Evolutionary conservation across 2,329 filamentous ascomycete genomes (phyloP).

Genomic region (Trichoderma polysporum): DNA sequence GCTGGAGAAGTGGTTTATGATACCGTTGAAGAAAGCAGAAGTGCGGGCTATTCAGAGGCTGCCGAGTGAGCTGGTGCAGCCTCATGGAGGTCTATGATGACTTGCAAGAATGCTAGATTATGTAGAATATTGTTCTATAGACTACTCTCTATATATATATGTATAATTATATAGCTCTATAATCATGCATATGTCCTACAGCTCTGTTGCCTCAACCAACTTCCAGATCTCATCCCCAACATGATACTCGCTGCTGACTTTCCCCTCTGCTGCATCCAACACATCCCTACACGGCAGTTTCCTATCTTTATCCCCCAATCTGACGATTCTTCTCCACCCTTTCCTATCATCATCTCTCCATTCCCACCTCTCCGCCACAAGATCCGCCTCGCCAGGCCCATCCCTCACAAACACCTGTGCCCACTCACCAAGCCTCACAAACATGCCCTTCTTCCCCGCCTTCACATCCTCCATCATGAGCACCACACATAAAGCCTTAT

Average conservation of each 20-base stretch:
- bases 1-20: slow-evolving; percentile 50
- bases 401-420: slow-evolving; percentile 56
- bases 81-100: not conserved
- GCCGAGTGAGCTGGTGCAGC: slow-evolving; percentile 25
- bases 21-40: slow-evolving; percentile 48
- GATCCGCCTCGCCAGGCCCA: slow-evolving; percentile 31
- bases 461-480: slow-evolving; percentile 39
- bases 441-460: slow-evolving; percentile 44
- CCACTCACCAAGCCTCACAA: slow-evolving; percentile 53
- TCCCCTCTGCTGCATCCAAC: not conserved
- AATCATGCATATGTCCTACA: slow-evolving; percentile 19
- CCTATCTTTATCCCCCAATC: slow-evolving; percentile 36
- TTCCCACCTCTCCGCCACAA: slow-evolving; percentile 57
- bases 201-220: slow-evolving; percentile 21
- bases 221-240: slow-evolving; percentile 19
- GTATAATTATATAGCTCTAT: not conserved
- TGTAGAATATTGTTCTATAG: too few relatives aligned
- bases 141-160: not conserved
- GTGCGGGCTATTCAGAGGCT: slow-evolving; percentile 47
- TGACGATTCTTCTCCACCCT: slow-evolving; percentile 39
- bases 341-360: slow-evolving; percentile 31
- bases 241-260: slow-evolving; percentile 7
- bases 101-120: not conserved
- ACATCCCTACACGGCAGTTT: slow-evolving; percentile 37
- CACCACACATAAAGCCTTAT: slow-evolving; percentile 37